phyloP scores from a whole-genome alignment of 495 filamentous ascomycete genomes.

The Podospora australis region DNA sequence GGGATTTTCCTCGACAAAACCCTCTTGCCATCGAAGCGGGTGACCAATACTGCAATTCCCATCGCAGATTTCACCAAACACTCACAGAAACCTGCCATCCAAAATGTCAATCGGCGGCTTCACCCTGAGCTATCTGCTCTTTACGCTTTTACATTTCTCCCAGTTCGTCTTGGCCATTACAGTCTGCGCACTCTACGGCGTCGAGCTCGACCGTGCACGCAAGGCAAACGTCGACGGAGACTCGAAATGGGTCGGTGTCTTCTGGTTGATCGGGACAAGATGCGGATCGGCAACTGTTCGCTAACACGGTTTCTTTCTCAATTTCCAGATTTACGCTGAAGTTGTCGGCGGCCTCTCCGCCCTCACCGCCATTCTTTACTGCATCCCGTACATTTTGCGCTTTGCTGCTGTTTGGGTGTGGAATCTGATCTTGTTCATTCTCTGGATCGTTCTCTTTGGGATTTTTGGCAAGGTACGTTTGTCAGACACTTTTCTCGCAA shows the following conservation, averaged over 20 bases:
- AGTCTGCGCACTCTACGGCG: conserved; percentile 73
- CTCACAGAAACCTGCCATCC: too few relatives aligned
- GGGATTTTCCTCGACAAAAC: too few relatives aligned
- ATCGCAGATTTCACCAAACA: too few relatives aligned
- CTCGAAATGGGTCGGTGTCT: conserved; percentile 56
- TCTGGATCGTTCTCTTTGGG: conserved; percentile 78
- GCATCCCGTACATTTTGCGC: conserved; percentile 54
- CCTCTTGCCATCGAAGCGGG: too few relatives aligned
- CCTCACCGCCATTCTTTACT: conserved; percentile 54
- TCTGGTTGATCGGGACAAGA: too few relatives aligned
- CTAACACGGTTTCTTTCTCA: not conserved
- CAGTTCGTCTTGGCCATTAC: conserved; percentile 70
- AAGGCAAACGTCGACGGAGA: conserved; percentile 44
- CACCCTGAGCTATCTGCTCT: conserved; percentile 35
- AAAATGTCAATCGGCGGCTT: conserved; percentile 34
- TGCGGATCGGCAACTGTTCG: too few relatives aligned
- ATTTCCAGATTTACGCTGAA: conserved; percentile 57
- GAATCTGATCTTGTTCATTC: conserved; percentile 63
- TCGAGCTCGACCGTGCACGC: conserved; percentile 57
- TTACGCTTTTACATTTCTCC: conserved; percentile 54
- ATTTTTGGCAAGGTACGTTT: conserved; percentile 55
- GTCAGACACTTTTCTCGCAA: not conserved
- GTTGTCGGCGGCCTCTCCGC: conserved; percentile 56
- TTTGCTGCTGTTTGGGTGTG: conserved; percentile 52
- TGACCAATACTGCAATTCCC: too few relatives aligned